Evolutionary conservation across 177 flowering plant genomes (phyloP).

Genomic region (Vitis hybrid): DNA sequence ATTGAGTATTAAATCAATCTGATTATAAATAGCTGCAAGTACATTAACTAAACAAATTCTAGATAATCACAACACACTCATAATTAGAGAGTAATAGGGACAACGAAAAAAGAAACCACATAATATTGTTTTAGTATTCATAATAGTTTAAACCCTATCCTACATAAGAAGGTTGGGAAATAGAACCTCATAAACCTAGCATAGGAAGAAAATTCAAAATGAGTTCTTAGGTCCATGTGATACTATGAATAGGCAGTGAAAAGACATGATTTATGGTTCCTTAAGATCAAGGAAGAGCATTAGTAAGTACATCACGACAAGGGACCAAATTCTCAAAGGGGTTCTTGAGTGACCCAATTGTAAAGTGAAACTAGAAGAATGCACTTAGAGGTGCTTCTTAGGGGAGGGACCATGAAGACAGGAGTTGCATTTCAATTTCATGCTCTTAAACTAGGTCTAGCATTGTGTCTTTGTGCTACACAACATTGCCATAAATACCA

Average conservation of each 20-base stretch:
- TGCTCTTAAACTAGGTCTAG: neutral
- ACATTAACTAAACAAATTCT: neutral
- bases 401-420: neutral
- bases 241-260: neutral
- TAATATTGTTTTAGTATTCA: neutral
- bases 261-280: neutral
- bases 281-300: neutral
- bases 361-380: neutral
- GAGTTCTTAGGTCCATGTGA: neutral
- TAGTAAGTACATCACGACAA: neutral
- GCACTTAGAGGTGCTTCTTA: neutral
- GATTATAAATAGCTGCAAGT: neutral
- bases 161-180: neutral
- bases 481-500: too few species aligned
- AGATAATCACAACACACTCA: neutral
- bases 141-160: neutral
- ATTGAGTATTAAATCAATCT: neutral
- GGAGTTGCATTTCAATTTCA: neutral
- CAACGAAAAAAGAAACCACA: neutral
- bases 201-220: neutral
- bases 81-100: neutral
- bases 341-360: neutral
- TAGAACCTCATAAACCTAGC: neutral
- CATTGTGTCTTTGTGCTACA: too few species aligned
- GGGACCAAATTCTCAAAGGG: neutral